A percentile compares a stretch with the other conserved stretches of the same genome.
Evolutionary conservation across 2,329 filamentous ascomycete species (phyloP).

Genomic region (Alternaria dauci): DNA sequence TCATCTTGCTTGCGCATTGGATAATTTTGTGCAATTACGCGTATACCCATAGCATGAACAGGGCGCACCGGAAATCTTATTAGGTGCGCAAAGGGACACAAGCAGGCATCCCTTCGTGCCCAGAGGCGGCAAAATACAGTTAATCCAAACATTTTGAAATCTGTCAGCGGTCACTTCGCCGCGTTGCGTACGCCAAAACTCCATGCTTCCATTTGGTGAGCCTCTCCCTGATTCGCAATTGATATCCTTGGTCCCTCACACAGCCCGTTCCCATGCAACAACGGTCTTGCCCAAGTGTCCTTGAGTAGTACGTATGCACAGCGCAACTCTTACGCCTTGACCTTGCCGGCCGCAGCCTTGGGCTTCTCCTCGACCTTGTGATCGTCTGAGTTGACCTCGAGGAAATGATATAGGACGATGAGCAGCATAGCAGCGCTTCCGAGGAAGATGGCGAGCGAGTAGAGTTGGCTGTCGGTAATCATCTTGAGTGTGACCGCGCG

Average conservation of each 20-base stretch:
- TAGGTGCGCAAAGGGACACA: not conserved
- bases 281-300: not conserved
- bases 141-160: not conserved
- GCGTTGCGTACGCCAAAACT: constrained; percentile 14
- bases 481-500: constrained; percentile 65
- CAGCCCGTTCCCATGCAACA: not conserved
- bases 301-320: not conserved
- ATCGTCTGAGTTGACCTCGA: constrained; percentile 87
- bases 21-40: constrained; percentile 8
- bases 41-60: constrained; percentile 16
- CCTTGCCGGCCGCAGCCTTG: constrained; percentile 39
- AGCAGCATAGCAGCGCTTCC: constrained; percentile 89
- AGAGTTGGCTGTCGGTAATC: constrained; percentile 94
- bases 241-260: not conserved
- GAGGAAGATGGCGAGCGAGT: constrained; percentile 90
- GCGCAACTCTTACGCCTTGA: constrained; percentile 27
- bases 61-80: not conserved
- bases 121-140: not conserved
- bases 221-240: not conserved
- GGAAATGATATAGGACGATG: constrained; percentile 94
- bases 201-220: constrained; percentile 3
- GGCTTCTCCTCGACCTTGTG: constrained; percentile 41
- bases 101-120: not conserved
- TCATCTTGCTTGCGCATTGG: not conserved
- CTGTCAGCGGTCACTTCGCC: not conserved